phyloP scores from a whole-genome alignment of 192 early-diverging fungal species.

The Coemansia sp. region DNA sequence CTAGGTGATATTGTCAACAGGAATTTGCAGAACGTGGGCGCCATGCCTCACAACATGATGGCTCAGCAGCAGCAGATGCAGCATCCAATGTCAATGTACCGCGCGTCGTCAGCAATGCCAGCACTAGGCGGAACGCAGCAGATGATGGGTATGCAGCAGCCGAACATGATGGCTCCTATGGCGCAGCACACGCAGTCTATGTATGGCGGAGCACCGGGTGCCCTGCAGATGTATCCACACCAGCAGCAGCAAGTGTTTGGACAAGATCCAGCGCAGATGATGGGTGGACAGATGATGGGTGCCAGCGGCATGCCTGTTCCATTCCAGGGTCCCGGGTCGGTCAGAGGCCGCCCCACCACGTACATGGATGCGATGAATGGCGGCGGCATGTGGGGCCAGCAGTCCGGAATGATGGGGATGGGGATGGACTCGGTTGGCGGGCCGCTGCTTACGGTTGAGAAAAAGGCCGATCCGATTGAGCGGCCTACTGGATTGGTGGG shows the following conservation, averaged over 20 bases:
- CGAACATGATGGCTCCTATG: conserved; percentile 25
- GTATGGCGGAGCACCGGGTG: conserved; percentile 31
- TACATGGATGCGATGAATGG: conserved; percentile 39
- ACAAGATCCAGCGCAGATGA: conserved; percentile 38
- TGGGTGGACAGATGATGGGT: conserved; percentile 21
- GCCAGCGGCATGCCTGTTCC: conserved; percentile 35
- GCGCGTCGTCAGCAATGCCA: conserved; percentile 29
- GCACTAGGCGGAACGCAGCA: conserved; percentile 20
- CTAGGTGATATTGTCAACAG: conserved; percentile 39
- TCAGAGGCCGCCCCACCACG: conserved; percentile 35
- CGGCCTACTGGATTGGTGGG: conserved; percentile 54
- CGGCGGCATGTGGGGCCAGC: conserved; percentile 46
- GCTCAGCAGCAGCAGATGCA: conserved; percentile 23
- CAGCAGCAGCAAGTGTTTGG: conserved; percentile 40
- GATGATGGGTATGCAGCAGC: conserved; percentile 25
- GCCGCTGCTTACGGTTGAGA: conserved; percentile 53
- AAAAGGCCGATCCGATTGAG: conserved; percentile 52
- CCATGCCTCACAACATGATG: conserved; percentile 10
- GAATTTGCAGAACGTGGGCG: conserved; percentile 22
- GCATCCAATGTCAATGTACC: conserved; percentile 40
- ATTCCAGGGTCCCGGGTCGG: conserved; percentile 29
- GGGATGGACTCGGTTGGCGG: conserved; percentile 41
- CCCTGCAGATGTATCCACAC: conserved; percentile 41
- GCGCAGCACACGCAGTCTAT: conserved; percentile 37
- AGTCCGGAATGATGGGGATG: conserved; percentile 27